A percentile compares a stretch with the other conserved stretches of the same genome.
These are phyloP conservation scores for Jatropha curcas DNA, from an alignment of 345 rosid species.

Conservation along the genomic window DNA sequence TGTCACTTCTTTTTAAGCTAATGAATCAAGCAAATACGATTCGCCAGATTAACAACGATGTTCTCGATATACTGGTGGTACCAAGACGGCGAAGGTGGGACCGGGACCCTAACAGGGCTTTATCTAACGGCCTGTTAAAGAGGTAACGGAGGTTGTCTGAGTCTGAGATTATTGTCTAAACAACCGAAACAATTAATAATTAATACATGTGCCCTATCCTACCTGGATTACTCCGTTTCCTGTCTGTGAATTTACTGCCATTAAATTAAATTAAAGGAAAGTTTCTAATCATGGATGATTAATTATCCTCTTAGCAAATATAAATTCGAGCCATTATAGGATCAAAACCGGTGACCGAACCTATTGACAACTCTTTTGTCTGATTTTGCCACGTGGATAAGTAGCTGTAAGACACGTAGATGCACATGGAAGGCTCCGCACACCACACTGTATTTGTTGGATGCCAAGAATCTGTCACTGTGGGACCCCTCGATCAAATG, in stretches of 20 bases:
- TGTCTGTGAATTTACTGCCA: no score
- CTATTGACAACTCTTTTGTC: conserved; percentile 35
- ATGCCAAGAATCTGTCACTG: not conserved
- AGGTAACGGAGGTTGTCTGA: no score
- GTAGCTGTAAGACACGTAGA: conserved; percentile 22
- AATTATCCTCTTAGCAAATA: not conserved
- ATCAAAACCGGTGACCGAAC: not conserved
- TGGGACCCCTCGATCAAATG: not conserved
- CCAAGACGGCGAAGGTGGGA: not conserved
- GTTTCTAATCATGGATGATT: no score
- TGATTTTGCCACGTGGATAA: conserved; percentile 9
- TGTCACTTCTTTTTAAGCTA: no score
- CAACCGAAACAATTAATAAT: no score
- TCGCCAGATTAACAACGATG: no score
- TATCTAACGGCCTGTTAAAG: not conserved
- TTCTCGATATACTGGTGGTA: no score
- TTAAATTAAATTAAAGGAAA: no score
- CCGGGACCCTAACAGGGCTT: not conserved
- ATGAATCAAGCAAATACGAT: no score
- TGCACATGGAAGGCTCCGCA: conserved; percentile 17
- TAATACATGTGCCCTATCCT: no score
- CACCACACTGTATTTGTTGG: not conserved
- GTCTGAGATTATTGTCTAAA: no score
- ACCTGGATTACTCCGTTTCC: no score
- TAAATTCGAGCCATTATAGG: not conserved